Evolutionary conservation across 2,329 filamentous ascomycete species (phyloP), one percentile per base, ranked within the genome.

Genomic region (Scortechinia acanthostroma): DNA sequence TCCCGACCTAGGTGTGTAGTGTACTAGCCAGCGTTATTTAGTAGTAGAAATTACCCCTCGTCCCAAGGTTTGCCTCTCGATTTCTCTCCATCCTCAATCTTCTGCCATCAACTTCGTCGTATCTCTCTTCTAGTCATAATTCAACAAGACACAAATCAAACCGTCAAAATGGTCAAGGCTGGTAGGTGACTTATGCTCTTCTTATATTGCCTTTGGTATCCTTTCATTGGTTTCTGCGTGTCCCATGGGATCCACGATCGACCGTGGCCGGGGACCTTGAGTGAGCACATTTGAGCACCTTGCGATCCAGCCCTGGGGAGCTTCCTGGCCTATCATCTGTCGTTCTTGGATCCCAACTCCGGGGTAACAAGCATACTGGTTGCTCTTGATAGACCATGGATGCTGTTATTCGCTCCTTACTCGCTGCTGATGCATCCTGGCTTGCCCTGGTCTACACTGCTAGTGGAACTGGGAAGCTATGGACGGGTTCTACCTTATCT

Each of bases 121-220:
- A n/a, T n/a, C 10, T 30, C 25, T 30, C n/a, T 10, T 30, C 25
- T 30, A 30, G 10, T 10, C n/a, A 30, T n/a, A 30, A 30, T 30
- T 30, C 35, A 40, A 40, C 20, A 13, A 15, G 17, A 19, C 35
- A 40, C 10, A 15, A 19, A 40, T 40, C 6, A 40, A 40, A 40
- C 71, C 73, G 71, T 73, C 86, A 95, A 83, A 83, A 96, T 96
- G 91, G 91, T 96, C 77, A 96, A 95, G 81, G 91, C 91, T 74
- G 88, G 89, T 95, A 81, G 64, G 86, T 80, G 50, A 6, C 20
- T 13, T 30, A 10, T 10, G 25, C 10, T 30, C 25, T 30, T 30
- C 25, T 10, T n/a, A 10, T n/a, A 10, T 17, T 40, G 16, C 37
- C n/a, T 10, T 6, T 10, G 25, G 19, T 20, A 37, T 42, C 45